Evolutionary conservation across 768 basidiomycete genomes (phyloP), one percentile per base, ranked within the genome.

Genomic region (Kwoniella heveanensis): DNA sequence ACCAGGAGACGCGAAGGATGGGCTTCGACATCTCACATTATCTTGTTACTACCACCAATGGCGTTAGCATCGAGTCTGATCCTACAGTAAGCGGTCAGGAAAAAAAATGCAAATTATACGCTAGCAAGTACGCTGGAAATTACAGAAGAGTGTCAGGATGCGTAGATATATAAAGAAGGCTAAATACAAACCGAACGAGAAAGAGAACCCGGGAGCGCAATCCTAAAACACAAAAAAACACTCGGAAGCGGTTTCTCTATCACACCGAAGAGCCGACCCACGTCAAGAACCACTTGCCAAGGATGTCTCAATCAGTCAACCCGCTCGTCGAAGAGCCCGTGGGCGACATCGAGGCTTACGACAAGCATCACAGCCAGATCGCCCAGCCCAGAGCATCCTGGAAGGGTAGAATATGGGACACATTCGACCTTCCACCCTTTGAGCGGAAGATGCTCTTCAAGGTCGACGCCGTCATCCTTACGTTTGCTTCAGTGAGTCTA

Each of bases 381-480:
- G 22, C 30, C 26, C 37, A 21, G 25, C 36, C 50, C 19, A 72
- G 64, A 56, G 57, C 49, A 3, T 63, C 69, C 19, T 71, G 69
- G 64, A 60, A 62, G 15, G 74, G 74, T 7, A 60, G 59, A 25
- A 60, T 76, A 36, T 76, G 74, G 74, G 72, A 76, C 44, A 76
- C 74, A 1, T 67, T 65, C 10, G 74, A 76, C 47, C 48, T 69
- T 19, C 58, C 58, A 7, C 63, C 60, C 21, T 60, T 64, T 8
- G 74, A 76, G 60, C 54, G 74, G 37, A 68, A 65, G 55, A 54
- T 76, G 19, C 50, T 76, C 19, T 72, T 74, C 68, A 77, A 77
- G 57, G 62, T 77, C 25, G 75, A 77, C 49, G 68, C 71, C 1
- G 62, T 65, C 30, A 36, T 77, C 8, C 57, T 77, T 15, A 66